These are phyloP conservation scores for Podosphaera aphanis DNA, from an alignment of 2,329 filamentous ascomycete genomes.

Conservation along the genomic window DNA sequence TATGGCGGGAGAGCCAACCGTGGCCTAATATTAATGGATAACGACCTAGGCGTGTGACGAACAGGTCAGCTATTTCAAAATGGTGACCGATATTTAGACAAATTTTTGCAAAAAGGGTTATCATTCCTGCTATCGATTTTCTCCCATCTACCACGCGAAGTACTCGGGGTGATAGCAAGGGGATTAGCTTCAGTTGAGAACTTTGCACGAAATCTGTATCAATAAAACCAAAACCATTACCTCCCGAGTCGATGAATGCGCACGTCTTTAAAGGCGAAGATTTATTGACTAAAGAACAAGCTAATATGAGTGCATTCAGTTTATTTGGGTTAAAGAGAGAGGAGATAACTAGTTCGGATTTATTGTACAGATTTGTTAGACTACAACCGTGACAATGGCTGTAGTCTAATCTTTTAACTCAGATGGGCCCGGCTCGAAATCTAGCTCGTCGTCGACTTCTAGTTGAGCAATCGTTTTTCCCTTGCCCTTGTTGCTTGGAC, in stretches of 20 bases:
- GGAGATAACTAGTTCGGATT: not conserved
- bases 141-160: not conserved
- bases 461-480: no score
- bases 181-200: no score
- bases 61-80: not conserved
- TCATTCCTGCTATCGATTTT: not conserved
- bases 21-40: not conserved
- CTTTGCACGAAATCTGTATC: not conserved
- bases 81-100: not conserved
- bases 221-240: conserved; percentile 1
- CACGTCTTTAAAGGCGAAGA: not conserved
- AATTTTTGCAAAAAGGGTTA: not conserved
- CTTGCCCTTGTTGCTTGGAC: no score
- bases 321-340: no score
- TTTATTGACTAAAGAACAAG: no score
- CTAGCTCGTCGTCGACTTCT: no score
- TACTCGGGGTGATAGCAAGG: not conserved
- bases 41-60: not conserved
- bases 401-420: not conserved
- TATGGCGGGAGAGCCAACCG: not conserved
- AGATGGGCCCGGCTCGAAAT: no score
- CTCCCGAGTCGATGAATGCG: not conserved
- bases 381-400: not conserved
- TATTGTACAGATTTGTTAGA: not conserved
- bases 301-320: no score